Percentiles rank a stretch among this genome's conserved stretches.
Evolutionary conservation across 371 early-diverging fungal species (phyloP).

Genomic region (Lichtheimia corymbifera): DNA sequence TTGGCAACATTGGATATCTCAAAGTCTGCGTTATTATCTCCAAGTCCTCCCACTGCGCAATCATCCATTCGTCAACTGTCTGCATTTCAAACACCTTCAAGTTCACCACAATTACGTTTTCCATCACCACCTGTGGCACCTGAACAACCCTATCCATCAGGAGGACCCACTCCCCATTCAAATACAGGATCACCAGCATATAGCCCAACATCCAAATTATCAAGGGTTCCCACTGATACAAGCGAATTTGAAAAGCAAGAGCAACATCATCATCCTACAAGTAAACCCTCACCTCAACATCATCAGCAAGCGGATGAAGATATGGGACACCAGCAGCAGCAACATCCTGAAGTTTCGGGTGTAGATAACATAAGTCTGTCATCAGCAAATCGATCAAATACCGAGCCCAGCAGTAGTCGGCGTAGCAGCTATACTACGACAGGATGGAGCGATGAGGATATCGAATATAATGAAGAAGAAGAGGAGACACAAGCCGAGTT

Average conservation of each 20-base stretch:
- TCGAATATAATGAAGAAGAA: conserved; percentile 25
- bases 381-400: neutral
- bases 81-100: conserved; percentile 7
- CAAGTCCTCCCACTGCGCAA: conserved; percentile 3
- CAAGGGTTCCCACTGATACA: conserved; percentile 11
- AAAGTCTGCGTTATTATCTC: conserved; percentile 2
- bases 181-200: conserved; percentile 17
- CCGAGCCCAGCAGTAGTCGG: neutral
- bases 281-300: neutral
- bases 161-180: conserved; percentile 11
- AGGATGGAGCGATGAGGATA: conserved; percentile 24
- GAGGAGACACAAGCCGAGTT: conserved; percentile 52
- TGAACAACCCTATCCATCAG: no score
- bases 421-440: neutral
- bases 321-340: neutral
- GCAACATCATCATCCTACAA: neutral
- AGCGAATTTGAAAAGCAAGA: neutral
- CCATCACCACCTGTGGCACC: conserved; percentile 16
- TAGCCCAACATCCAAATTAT: conserved; percentile 18
- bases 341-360: neutral
- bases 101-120: conserved; percentile 22
- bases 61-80: conserved; percentile 2
- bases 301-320: neutral
- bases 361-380: neutral
- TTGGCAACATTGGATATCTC: conserved; percentile 55